phyloP scores from a whole-genome alignment of 805 yeast species.

The Spathaspora arborariae region DNA sequence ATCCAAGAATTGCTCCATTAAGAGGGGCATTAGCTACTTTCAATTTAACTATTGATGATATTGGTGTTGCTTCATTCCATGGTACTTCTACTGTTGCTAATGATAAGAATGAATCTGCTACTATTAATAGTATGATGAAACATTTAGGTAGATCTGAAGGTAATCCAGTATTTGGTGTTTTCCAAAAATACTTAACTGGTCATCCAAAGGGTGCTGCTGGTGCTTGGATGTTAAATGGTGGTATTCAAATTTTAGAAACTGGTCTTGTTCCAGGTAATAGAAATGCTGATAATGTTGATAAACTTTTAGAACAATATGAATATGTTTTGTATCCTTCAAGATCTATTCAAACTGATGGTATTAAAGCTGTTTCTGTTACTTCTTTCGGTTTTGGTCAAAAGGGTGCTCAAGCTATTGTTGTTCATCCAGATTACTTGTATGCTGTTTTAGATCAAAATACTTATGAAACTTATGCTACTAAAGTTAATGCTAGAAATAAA shows the following conservation, averaged over 20 bases:
- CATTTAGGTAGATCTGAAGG: constrained; percentile 97
- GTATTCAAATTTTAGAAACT: constrained; percentile 82
- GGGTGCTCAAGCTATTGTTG: constrained; percentile 92
- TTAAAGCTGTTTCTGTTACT: constrained; percentile 94
- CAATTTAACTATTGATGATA: constrained; percentile 89
- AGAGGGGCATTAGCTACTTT: constrained; percentile 96
- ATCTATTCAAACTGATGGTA: constrained; percentile 90
- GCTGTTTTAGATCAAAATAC: constrained; percentile 72
- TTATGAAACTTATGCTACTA: constrained; percentile 66
- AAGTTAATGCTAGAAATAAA: constrained; percentile 79
- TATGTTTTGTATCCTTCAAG: constrained; percentile 93
- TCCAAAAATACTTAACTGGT: constrained; percentile 98
- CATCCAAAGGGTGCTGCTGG: constrained; percentile 99
- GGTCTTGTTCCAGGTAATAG: constrained; percentile 98
- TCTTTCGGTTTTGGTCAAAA: constrained; percentile 99
- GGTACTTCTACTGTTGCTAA: constrained; percentile 99
- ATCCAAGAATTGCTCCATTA: constrained; percentile 92
- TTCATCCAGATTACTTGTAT: constrained; percentile 90
- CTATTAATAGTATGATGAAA: constrained; percentile 86
- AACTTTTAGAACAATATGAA: constrained; percentile 74
- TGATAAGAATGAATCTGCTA: constrained; percentile 95
- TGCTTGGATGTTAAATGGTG: constrained; percentile 99
- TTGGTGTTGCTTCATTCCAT: constrained; percentile 97
- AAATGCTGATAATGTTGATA: constrained; percentile 96
- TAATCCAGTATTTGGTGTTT: constrained; percentile 95